phyloP scores from a whole-genome alignment of 1,284 basidiomycete genomes.

The Ceratobasidium sp. region DNA sequence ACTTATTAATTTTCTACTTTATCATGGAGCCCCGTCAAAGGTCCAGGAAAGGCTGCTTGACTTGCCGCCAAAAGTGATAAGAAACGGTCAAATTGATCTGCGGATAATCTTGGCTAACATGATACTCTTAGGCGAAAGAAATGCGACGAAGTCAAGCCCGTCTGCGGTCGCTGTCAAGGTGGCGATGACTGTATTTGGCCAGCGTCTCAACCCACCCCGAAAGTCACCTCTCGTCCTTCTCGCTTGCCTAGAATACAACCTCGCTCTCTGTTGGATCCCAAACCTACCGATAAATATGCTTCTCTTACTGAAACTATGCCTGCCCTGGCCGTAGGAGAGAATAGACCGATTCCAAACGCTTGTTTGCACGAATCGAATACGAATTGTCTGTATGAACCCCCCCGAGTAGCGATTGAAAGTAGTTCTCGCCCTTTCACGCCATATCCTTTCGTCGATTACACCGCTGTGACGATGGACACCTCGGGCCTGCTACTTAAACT shows the following conservation, averaged over 20 bases:
- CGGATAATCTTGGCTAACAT: neutral
- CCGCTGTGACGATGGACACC: no score
- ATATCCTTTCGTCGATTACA: no score
- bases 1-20: neutral
- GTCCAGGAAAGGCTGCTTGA: constrained; percentile 30
- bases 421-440: no score
- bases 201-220: neutral
- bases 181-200: constrained; percentile 25
- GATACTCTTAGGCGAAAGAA: constrained; percentile 11
- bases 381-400: no score
- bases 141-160: constrained; percentile 14
- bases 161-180: constrained; percentile 16
- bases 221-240: neutral
- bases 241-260: neutral
- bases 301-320: neutral
- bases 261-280: neutral
- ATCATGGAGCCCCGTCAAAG: constrained; percentile 13
- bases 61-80: constrained; percentile 30
- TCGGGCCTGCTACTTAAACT: no score
- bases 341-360: no score
- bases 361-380: no score
- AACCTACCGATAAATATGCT: neutral
- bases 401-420: no score
- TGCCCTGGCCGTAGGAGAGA: neutral
- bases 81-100: neutral